Percentiles rank a stretch among this genome's conserved stretches.
These are phyloP conservation scores for Exsudoporus frostii DNA, from an alignment of 768 basidiomycete species.

Conservation along the genomic window DNA sequence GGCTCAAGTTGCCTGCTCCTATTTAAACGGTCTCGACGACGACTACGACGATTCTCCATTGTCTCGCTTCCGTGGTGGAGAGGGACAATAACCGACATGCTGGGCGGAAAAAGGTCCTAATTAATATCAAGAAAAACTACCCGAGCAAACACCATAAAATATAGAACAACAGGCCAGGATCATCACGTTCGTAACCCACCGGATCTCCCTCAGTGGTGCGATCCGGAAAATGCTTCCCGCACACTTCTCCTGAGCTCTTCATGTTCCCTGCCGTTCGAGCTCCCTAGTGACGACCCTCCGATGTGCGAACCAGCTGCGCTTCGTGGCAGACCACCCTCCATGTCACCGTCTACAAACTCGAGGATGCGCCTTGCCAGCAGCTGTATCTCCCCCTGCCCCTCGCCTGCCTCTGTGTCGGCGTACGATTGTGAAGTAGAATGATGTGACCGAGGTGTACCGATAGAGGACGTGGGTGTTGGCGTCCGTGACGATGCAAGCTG, in stretches of 20 bases:
- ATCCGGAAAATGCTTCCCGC: constrained; percentile 73
- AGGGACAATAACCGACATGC: not conserved
- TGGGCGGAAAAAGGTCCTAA: not conserved
- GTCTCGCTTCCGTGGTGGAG: not conserved
- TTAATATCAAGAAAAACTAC: constrained; percentile 2
- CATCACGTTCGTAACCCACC: not conserved
- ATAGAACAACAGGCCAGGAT: constrained; percentile 3
- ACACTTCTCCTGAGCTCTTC: constrained; percentile 82
- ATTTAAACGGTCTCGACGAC: no score
- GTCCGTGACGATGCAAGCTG: constrained; percentile 72
- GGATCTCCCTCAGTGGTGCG: constrained; percentile 37
- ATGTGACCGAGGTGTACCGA: constrained; percentile 72
- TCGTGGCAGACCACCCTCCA: constrained; percentile 55
- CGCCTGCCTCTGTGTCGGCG: constrained; percentile 79
- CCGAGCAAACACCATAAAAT: constrained; percentile 11
- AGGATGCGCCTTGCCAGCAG: constrained; percentile 80
- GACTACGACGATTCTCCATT: not conserved
- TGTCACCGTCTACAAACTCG: constrained; percentile 79
- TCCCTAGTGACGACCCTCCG: constrained; percentile 66
- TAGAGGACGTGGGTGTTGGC: constrained; percentile 66
- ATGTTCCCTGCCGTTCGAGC: constrained; percentile 58
- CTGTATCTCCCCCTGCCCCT: constrained; percentile 91
- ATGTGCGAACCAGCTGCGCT: constrained; percentile 65
- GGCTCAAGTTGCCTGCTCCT: no score
- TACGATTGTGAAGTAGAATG: constrained; percentile 68